A percentile compares a stretch with the other conserved stretches of the same genome.
phyloP scores from a whole-genome alignment of 257 asterid species.

The Knoxia roxburghii region DNA sequence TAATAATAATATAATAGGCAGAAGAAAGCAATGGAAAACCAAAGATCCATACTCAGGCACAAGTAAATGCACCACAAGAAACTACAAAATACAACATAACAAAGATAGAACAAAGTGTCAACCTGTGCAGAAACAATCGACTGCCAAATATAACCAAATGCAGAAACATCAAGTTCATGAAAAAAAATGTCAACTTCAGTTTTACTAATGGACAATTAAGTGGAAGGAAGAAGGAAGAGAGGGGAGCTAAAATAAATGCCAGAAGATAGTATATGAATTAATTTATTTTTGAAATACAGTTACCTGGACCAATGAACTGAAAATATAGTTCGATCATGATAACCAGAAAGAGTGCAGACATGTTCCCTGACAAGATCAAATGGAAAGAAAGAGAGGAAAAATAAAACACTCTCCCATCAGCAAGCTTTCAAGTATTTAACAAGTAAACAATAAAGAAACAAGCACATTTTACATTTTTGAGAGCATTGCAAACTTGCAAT shows the following conservation, averaged over 20 bases:
- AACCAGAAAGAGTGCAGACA: slow-evolving; percentile 76
- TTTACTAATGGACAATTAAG: neutral
- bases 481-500: neutral
- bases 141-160: neutral
- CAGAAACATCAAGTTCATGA: neutral
- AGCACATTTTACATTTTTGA: neutral
- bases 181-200: too few relatives aligned
- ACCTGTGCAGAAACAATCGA: neutral
- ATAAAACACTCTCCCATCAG: neutral
- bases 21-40: slow-evolving; percentile 4
- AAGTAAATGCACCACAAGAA: neutral
- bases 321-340: slow-evolving; percentile 88
- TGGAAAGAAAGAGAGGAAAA: neutral
- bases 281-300: slow-evolving; percentile 1
- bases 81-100: neutral
- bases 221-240: slow-evolving; percentile 6
- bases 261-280: slow-evolving; percentile 10
- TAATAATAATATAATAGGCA: slow-evolving; percentile 9
- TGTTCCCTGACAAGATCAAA: slow-evolving; percentile 61
- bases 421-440: neutral
- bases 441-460: slow-evolving; percentile 1
- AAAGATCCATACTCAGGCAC: neutral
- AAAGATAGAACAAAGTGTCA: neutral
- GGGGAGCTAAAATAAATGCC: neutral
- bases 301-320: slow-evolving; percentile 95